Conservation (phyloP, 1,284 basidiomycete species). For the Malassezia furfur region DNA sequence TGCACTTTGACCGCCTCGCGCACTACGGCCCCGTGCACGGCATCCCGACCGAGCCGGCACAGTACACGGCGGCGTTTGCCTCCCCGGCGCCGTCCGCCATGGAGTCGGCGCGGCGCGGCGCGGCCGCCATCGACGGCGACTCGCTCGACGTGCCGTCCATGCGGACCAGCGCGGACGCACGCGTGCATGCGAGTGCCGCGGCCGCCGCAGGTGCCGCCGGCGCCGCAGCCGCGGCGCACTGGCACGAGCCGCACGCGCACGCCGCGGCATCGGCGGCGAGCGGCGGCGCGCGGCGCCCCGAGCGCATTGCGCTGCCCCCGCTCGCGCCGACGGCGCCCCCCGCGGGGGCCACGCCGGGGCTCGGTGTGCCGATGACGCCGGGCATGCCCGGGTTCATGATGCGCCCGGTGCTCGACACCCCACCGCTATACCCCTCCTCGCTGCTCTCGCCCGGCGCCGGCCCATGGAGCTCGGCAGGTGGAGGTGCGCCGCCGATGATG, state of each 20-base stretch:
- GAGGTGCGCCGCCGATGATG: not conserved
- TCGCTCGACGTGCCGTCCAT: not conserved
- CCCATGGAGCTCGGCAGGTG: not conserved
- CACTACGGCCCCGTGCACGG: constrained; percentile 15
- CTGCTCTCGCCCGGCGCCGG: constrained; percentile 48
- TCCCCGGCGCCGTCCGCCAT: not conserved
- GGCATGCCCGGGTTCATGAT: constrained; percentile 51
- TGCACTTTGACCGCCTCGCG: constrained; percentile 61
- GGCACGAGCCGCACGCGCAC: too few species aligned
- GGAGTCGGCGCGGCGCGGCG: not conserved
- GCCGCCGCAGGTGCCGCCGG: too few species aligned
- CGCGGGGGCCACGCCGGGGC: constrained; percentile 12
- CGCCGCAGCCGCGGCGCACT: too few species aligned
- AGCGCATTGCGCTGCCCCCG: constrained; percentile 35
- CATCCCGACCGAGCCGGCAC: constrained; percentile 38
- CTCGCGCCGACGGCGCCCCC: constrained; percentile 22
- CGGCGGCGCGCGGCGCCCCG: constrained; percentile 15
- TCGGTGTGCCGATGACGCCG: constrained; percentile 47
- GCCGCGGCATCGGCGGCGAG: too few species aligned
- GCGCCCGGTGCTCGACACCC: constrained; percentile 48
- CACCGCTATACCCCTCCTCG: constrained; percentile 45
- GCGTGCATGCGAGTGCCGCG: not conserved
- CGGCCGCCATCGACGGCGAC: not conserved
- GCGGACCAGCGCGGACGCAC: too few species aligned
- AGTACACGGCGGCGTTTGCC: constrained; percentile 42